A percentile compares a stretch with the other conserved stretches of the same genome.
phyloP scores from a whole-genome alignment of 495 filamentous ascomycete species.

The Umbilicaria muhlenbergii region DNA sequence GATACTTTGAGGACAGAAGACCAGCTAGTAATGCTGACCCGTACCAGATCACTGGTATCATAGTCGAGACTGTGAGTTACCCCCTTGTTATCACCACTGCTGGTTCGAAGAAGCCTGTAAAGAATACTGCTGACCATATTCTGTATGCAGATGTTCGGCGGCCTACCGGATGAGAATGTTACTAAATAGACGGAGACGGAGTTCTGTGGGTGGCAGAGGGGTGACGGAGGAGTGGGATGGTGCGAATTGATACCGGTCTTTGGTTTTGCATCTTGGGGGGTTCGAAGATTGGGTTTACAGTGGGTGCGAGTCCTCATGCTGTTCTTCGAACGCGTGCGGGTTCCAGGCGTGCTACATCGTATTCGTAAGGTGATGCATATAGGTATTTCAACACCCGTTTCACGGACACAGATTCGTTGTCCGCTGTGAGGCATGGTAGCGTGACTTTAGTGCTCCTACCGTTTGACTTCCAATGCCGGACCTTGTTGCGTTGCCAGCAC shows the following conservation, averaged over 20 bases:
- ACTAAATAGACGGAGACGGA: background rate
- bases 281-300: background rate
- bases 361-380: too few species aligned
- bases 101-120: background rate
- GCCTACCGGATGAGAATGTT: conserved; percentile 5
- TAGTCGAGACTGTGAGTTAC: conserved; percentile 50
- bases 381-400: too few species aligned
- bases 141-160: conserved; percentile 11
- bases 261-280: background rate
- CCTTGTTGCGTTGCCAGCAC: background rate
- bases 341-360: background rate
- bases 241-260: background rate
- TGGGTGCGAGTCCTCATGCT: background rate
- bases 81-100: background rate
- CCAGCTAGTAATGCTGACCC: conserved; percentile 93
- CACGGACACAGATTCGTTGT: too few species aligned
- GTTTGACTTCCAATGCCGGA: background rate
- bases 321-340: background rate
- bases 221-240: conserved; percentile 1
- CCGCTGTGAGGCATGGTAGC: too few species aligned
- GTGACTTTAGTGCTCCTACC: too few species aligned
- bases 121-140: too few species aligned
- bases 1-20: conserved; percentile 95
- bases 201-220: background rate
- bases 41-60: conserved; percentile 90